These are phyloP conservation scores for Trichoderma orchidacearum DNA, from an alignment of 495 filamentous ascomycete genomes.

Conservation along the genomic window DNA sequence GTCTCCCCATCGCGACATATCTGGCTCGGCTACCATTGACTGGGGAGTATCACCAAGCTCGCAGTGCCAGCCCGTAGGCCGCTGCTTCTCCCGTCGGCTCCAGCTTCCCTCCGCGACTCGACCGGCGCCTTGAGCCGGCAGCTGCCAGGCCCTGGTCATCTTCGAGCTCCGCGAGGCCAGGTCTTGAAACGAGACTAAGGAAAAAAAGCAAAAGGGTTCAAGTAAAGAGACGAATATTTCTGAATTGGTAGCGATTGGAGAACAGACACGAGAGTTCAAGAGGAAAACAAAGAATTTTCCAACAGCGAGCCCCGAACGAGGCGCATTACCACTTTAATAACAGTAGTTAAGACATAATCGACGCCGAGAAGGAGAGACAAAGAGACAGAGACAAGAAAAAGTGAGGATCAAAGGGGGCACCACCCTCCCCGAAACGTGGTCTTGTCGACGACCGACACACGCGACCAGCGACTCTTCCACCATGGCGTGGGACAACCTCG, in stretches of 20 bases:
- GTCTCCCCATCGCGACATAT: not conserved
- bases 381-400: no score
- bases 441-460: no score
- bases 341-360: no score
- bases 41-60: not conserved
- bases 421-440: no score
- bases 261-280: no score
- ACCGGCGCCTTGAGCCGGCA: not conserved
- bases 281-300: no score
- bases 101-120: not conserved
- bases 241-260: not conserved
- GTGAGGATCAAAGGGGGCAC: no score
- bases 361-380: no score
- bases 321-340: no score
- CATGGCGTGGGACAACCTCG: conserved; percentile 91
- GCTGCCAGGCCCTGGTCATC: not conserved
- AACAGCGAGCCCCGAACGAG: no score
- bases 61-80: conserved; percentile 1
- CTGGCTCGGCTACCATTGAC: not conserved
- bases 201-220: not conserved
- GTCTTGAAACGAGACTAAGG: not conserved
- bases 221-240: not conserved
- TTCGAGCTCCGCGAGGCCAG: not conserved
- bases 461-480: conserved; percentile 8
- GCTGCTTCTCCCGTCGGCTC: not conserved